These are phyloP conservation scores for Yamadazyma laniorum DNA, from an alignment of 805 yeast species.

Conservation along the genomic window DNA sequence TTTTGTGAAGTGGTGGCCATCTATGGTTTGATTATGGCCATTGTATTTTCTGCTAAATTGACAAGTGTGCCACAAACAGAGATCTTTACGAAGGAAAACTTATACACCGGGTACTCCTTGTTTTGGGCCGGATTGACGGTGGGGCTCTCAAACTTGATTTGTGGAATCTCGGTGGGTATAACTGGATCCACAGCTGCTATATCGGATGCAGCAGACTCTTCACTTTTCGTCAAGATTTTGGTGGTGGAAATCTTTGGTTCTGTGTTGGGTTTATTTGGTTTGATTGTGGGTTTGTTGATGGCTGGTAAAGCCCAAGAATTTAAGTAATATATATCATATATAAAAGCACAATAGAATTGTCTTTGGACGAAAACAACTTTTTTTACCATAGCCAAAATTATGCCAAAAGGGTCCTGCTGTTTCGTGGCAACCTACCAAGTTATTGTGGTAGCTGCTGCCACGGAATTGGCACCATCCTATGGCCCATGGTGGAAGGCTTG, in stretches of 20 bases:
- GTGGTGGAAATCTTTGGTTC: slow-evolving; percentile 98
- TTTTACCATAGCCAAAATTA: too few relatives aligned
- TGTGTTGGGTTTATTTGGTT: slow-evolving; percentile 91
- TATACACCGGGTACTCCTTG: slow-evolving; percentile 91
- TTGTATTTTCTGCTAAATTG: slow-evolving; percentile 91
- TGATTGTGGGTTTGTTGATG: slow-evolving; percentile 96
- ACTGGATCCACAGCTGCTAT: slow-evolving; percentile 99
- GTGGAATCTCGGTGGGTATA: slow-evolving; percentile 96
- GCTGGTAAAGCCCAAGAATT: slow-evolving; percentile 93
- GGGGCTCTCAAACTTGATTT: slow-evolving; percentile 86
- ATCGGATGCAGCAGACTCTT: slow-evolving; percentile 95
- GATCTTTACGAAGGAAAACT: slow-evolving; percentile 73
- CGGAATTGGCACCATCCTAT: too few relatives aligned
- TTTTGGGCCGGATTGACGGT: slow-evolving; percentile 99
- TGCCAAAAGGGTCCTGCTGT: too few relatives aligned
- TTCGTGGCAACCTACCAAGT: too few relatives aligned
- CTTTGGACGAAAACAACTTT: too few relatives aligned
- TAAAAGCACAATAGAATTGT: too few relatives aligned
- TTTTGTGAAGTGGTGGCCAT: slow-evolving; percentile 99
- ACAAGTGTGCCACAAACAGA: slow-evolving; percentile 61
- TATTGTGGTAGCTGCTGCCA: too few relatives aligned
- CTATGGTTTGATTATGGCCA: slow-evolving; percentile 95
- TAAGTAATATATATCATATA: too few relatives aligned
- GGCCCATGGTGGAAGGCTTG: too few relatives aligned
- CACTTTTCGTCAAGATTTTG: slow-evolving; percentile 90